These are phyloP conservation scores for Xylaria sp. DNA, from an alignment of 2,329 filamentous ascomycete genomes.

Conservation along the genomic window DNA sequence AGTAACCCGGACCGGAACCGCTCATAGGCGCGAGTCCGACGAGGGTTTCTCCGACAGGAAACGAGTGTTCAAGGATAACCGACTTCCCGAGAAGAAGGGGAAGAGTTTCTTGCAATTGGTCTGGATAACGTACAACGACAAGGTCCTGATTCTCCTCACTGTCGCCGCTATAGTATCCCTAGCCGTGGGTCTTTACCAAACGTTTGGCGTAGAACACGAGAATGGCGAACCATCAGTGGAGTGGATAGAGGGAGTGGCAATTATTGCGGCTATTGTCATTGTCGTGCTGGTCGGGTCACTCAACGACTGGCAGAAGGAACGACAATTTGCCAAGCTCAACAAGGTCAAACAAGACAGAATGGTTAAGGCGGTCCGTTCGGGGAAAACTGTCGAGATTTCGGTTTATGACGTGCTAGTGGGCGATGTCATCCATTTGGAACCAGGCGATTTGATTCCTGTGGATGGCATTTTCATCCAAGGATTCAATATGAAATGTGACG, in stretches of 20 bases:
- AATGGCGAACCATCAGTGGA: constrained; percentile 61
- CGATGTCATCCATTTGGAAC: constrained; percentile 73
- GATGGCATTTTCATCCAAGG: constrained; percentile 75
- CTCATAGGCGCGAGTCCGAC: constrained; percentile 20
- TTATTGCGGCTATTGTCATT: constrained; percentile 77
- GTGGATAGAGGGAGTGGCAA: constrained; percentile 82
- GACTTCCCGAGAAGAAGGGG: constrained; percentile 72
- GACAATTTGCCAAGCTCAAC: constrained; percentile 78
- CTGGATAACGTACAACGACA: constrained; percentile 86
- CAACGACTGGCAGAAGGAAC: constrained; percentile 81
- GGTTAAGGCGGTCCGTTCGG: constrained; percentile 73
- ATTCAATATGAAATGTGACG: constrained; percentile 75
- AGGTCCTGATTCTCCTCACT: constrained; percentile 73
- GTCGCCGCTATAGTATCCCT: constrained; percentile 73
- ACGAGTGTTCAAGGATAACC: constrained; percentile 72
- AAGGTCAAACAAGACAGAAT: constrained; percentile 76
- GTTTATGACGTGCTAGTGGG: constrained; percentile 71
- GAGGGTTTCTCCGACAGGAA: constrained; percentile 64
- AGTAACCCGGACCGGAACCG: constrained; percentile 23
- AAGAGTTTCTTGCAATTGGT: constrained; percentile 74
- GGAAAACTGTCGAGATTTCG: constrained; percentile 69
- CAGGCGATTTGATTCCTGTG: constrained; percentile 73
- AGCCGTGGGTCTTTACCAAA: constrained; percentile 75
- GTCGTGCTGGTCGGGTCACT: constrained; percentile 76
- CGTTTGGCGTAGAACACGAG: constrained; percentile 62